Conservation (phyloP, 257 asterid genomes). For the Sherardia arvensis region DNA sequence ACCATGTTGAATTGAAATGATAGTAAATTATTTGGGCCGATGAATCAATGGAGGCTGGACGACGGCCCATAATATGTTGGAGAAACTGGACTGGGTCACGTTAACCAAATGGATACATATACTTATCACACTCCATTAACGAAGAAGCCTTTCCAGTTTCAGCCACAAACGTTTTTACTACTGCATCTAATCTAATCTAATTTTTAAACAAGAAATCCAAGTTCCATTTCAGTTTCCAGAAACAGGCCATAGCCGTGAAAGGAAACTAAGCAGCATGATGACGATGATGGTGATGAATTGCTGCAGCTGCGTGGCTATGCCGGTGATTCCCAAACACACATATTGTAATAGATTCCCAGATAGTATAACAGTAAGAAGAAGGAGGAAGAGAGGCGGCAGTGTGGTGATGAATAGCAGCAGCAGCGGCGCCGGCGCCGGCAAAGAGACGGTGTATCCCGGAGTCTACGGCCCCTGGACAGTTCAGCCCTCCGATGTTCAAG, state of each 20-base stretch:
- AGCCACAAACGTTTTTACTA: neutral
- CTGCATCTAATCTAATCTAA: no score
- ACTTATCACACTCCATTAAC: no score
- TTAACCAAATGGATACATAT: no score
- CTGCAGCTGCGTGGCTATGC: neutral
- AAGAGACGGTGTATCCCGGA: constrained; percentile 46
- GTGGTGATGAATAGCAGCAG: constrained; percentile 15
- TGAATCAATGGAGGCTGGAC: no score
- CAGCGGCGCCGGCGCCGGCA: neutral
- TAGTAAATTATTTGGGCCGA: no score
- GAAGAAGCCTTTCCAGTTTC: neutral
- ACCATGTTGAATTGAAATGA: no score
- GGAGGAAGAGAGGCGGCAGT: neutral
- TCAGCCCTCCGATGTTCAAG: constrained; percentile 66
- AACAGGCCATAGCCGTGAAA: neutral
- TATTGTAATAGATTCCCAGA: no score
- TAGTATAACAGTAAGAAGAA: neutral
- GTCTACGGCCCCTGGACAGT: constrained; percentile 81
- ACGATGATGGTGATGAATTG: neutral
- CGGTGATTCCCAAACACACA: neutral
- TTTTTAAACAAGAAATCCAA: no score
- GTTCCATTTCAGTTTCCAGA: no score
- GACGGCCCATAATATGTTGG: no score
- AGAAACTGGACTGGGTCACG: no score
- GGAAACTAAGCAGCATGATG: no score